Evolutionary conservation across 305 asterid genomes (phyloP).

Genomic region (Solanum hybrid): DNA sequence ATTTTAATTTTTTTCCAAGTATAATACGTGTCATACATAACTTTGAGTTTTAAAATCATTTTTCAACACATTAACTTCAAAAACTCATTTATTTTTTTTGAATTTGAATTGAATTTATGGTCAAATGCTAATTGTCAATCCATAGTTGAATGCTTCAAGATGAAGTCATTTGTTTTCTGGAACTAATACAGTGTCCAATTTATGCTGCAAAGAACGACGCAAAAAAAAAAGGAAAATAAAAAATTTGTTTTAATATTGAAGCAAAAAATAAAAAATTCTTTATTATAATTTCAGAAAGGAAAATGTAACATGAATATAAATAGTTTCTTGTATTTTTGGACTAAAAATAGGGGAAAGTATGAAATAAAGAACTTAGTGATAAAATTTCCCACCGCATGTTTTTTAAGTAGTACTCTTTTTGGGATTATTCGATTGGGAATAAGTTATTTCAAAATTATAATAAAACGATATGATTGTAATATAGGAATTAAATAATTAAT

Average conservation of each 20-base stretch:
- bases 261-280: not conserved
- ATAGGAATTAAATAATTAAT: not conserved
- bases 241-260: not conserved
- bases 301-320: not conserved
- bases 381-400: not conserved
- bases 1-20: not conserved
- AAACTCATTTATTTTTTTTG: not conserved
- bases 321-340: not conserved
- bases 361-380: not conserved
- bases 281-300: too few relatives aligned
- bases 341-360: not conserved
- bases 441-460: not conserved
- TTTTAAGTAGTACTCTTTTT: not conserved
- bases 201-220: too few relatives aligned
- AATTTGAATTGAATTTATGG: not conserved
- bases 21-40: not conserved
- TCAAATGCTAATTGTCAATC: not conserved
- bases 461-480: not conserved
- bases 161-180: not conserved
- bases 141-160: not conserved
- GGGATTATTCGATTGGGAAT: not conserved
- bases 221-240: too few relatives aligned
- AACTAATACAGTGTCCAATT: not conserved
- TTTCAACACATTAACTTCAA: not conserved
- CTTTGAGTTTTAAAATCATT: not conserved